Evolutionary conservation across 1,139 yeast species (phyloP), one percentile per base, ranked within the genome.

Genomic region (Kodamaea plutei): DNA sequence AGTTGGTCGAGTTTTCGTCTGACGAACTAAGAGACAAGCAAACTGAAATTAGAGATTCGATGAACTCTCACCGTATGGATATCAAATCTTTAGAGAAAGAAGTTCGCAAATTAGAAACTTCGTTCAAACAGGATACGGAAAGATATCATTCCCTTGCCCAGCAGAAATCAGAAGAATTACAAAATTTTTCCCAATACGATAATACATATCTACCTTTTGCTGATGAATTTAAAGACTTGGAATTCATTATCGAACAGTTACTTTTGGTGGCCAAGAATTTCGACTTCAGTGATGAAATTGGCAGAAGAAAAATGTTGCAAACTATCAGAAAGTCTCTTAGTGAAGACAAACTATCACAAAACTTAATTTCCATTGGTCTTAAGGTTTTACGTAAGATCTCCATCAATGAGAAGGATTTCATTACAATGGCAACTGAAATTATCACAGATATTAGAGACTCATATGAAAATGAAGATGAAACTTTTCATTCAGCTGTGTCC

Each of bases 261-360:
- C 55, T 91, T 23, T 58, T 66, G 6, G 73, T 87, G 23, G 80
- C 91, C 0, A 72, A 72, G 26, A 76, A 76, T 23, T 84, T 81
- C 50, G 98, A 91, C 52, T 87, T 77, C 48, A 82, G 89, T 42
- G 98, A 91, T 58, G 96, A 89, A 54, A 75, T 84, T 30, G 96
- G 97, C 5, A 75, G 97, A 50, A 72, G 95, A 51, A 77, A 79
- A 29, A 81, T 87, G 78, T 59, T 87, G 26, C 82, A 78, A 33
- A 73, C 83, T 4, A 69, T 88, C 11, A 74, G 96, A 56, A 64
- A 76, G 18, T 63, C 79, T 8, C 58, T 82, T 36, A 64, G 77
- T 1, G 67, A 72, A 29, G 80, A 75, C 34, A 66, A 70, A 12
- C 58, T 84, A 15, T 47, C 65, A 1, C 84, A 79, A 27, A 53